Evolutionary conservation across 2,329 filamentous ascomycete genomes (phyloP).

Genomic region (Cordyceps fumosorosea): DNA sequence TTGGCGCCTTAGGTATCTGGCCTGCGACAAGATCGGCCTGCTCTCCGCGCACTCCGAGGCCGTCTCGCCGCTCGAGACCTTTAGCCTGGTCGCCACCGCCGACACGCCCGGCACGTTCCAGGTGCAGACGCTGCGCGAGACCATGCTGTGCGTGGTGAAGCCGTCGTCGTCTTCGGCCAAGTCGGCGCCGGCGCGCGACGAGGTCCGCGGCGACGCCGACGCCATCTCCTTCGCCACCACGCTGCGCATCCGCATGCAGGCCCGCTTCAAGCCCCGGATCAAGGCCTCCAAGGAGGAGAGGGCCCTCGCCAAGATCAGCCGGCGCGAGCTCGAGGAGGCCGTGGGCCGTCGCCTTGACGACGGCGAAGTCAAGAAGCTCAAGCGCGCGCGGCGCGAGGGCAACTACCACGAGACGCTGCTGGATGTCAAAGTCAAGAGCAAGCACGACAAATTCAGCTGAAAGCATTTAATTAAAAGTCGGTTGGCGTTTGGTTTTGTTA

Average conservation of each 20-base stretch:
- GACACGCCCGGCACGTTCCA: constrained; percentile 67
- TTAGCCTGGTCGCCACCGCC: constrained; percentile 57
- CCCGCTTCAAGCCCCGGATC: constrained; percentile 80
- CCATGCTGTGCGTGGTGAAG: constrained; percentile 59
- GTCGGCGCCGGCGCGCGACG: constrained; percentile 41
- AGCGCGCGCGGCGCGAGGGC: constrained; percentile 76
- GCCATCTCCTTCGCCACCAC: constrained; percentile 62
- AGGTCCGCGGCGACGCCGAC: constrained; percentile 71
- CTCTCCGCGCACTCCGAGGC: constrained; percentile 73
- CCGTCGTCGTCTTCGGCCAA: constrained; percentile 44
- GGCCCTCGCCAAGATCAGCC: constrained; percentile 76
- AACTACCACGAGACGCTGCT: constrained; percentile 84
- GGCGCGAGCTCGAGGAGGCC: constrained; percentile 75
- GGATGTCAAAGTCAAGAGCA: constrained; percentile 83
- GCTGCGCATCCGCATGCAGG: constrained; percentile 85
- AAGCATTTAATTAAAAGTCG: constrained; percentile 8
- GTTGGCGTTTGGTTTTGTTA: neutral
- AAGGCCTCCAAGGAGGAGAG: constrained; percentile 78
- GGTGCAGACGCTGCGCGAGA: constrained; percentile 65
- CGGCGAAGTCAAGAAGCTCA: constrained; percentile 77
- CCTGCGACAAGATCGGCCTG: constrained; percentile 76
- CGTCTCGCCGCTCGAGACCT: constrained; percentile 77
- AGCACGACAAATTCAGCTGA: constrained; percentile 73
- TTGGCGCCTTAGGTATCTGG: constrained; percentile 58
- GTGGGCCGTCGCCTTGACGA: constrained; percentile 73